Evolutionary conservation across 2,329 filamentous ascomycete species (phyloP), one percentile per base, ranked within the genome.

Genomic region (Daldinia sp.): DNA sequence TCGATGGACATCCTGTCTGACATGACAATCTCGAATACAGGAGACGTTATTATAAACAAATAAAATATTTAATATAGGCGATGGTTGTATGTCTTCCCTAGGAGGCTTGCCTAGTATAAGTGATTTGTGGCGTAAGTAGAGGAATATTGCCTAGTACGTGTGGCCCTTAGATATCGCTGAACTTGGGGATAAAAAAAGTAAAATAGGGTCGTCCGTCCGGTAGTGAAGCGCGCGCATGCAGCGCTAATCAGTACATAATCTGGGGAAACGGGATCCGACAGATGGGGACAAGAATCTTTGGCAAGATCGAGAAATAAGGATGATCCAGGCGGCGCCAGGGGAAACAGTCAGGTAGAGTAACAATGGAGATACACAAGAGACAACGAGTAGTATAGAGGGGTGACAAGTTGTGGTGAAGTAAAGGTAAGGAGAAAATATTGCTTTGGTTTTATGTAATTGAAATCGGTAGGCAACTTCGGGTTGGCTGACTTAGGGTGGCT

Each of bases 1-100:
- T 89, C 86, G 77, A 89, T 85, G 70, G 87, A 88, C 87, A 89
- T 90, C 70, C 81, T 86, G 78, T 88, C 85, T 78, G 85, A 84
- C 86, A 89, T 89, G 76, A 80, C 82, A 80, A 77, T 73, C 59
- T 64, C 58, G 58, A 64, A 69, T 67, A 69, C 70, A 73, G 69
- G 70, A 75, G 74, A 57, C 37, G 64, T 68, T 58, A 53, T 65
- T 48, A 58, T 61, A 50, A 58, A 55, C 58, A 63, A 62, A 58
- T 51, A 56, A 62, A 34, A 64, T 65, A 19, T 25, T 56, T 64
- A n/a, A 55, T 61, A 47, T 27, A 34, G 21, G 51, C 15, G 25
- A 34, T 45, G 19, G 21, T 48, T 53, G 27, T 54, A 48, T 57
- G 53, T 61, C 51, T 54, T 63, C 45, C 53, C 52, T 61, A 53